Evolutionary conservation across 163 green algal genomes (phyloP).

Genomic region (Coccomyxa subellipsoidea): DNA sequence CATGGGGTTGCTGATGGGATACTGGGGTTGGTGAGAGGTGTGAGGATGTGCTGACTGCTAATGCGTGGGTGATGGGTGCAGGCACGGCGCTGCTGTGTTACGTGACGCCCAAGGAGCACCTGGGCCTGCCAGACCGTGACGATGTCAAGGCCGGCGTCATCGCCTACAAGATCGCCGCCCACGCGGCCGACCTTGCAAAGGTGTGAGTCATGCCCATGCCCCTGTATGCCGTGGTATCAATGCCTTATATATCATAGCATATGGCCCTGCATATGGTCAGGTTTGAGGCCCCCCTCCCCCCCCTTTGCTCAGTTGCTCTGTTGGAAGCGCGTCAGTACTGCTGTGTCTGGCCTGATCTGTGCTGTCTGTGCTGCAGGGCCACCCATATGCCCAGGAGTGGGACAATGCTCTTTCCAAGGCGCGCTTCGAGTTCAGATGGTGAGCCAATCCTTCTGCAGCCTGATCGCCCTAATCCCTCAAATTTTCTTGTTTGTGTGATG

Average conservation of each 20-base stretch:
- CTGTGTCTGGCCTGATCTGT: too few species aligned
- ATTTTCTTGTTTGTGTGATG: too few species aligned
- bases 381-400: constrained; percentile 77
- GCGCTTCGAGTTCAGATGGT: constrained; percentile 95
- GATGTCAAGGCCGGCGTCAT: constrained; percentile 95
- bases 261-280: too few species aligned
- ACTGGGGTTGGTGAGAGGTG: not conserved
- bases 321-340: too few species aligned
- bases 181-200: constrained; percentile 94
- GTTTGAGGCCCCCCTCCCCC: too few species aligned
- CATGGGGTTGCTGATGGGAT: too few species aligned
- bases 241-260: too few species aligned
- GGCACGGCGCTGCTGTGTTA: constrained; percentile 93
- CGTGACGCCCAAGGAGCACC: constrained; percentile 95
- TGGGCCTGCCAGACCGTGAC: constrained; percentile 89
- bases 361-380: constrained; percentile 38
- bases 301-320: too few species aligned
- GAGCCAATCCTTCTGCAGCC: not conserved
- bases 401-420: constrained; percentile 87
- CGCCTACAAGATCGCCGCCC: constrained; percentile 95
- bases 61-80: constrained; percentile 14
- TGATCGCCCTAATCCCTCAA: too few species aligned
- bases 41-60: not conserved
- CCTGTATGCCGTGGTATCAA: too few species aligned
- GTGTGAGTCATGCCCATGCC: too few species aligned